Base-by-base conservation (phyloP, 176 grass and related monocot species). In the Typha latifolia region DNA sequence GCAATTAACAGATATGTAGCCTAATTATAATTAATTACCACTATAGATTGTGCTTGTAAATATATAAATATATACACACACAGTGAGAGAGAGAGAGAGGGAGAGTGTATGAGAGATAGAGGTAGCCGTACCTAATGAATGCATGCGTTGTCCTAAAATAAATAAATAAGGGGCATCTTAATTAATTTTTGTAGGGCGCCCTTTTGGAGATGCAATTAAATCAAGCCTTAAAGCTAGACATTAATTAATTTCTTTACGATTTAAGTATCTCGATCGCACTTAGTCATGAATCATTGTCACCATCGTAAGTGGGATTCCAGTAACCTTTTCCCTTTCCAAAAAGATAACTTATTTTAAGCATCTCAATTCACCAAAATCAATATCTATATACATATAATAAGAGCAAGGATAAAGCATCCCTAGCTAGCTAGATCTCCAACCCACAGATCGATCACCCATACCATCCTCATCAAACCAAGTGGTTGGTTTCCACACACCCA, bases 301-400 rank as follows among this genome's bases (percentile, higher is more conserved):
- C 52, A 71, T 52, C 69, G 61, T 47, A 23, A 61, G 69, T 71
- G 69, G 52, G 69, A 61, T 31, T 71, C 69, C 69, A 71, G 57
- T 71, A 61, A 61, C 12, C 31, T 48, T 71, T 59, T 48, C 19
- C 69, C 57, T 53, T 71, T 71, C 23, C 18, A 18, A 12, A 47
- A 71, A 62, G 69, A 71, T 71, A 71, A 71, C 52, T 71, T 71
- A 71, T 18, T 61, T 71, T 61, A 71, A 53, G 51, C 51, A 61
- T 71, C 51, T 59, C 57, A 61, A 19, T 71, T 9, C 51, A 24
- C 43, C 26, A 14, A 29, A 15, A 22, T 48, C 14, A 3, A 15
- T 14, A 19, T 55, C 3, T 4, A 1, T 11, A 51, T 53, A 12
- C 6, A 53, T 29, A 27, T 59, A 10, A 49, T 12, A 10, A 12